These are phyloP conservation scores for Ogataea thermomethanolica DNA, from an alignment of 805 yeast species.

Conservation along the genomic window DNA sequence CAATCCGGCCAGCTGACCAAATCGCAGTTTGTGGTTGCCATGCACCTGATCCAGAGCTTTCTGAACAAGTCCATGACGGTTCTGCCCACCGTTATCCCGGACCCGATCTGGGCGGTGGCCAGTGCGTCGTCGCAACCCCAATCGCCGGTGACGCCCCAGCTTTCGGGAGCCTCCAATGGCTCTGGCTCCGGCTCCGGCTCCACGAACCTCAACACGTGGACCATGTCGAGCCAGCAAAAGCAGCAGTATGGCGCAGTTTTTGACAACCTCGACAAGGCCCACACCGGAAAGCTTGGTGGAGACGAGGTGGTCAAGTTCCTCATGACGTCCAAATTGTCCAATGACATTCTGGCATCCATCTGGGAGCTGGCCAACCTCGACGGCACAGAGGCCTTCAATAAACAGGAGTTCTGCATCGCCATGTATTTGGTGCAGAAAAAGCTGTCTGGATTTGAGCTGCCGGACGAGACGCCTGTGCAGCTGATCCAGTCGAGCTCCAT, in stretches of 20 bases:
- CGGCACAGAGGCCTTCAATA: constrained; percentile 77
- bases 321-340: constrained; percentile 81
- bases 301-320: constrained; percentile 84
- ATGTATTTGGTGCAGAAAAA: constrained; percentile 88
- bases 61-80: constrained; percentile 58
- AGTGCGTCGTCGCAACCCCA: constrained; percentile 17
- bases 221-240: constrained; percentile 61
- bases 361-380: constrained; percentile 95
- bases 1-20: constrained; percentile 69
- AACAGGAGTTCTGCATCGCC: constrained; percentile 86
- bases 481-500: constrained; percentile 34
- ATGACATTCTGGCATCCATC: constrained; percentile 77
- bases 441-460: constrained; percentile 71
- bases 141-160: constrained; percentile 14
- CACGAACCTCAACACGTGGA: constrained; percentile 46
- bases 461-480: constrained; percentile 70
- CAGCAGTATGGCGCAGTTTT: constrained; percentile 79
- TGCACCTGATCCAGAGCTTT: constrained; percentile 88
- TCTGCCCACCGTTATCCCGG: constrained; percentile 32
- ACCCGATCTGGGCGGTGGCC: constrained; percentile 33
- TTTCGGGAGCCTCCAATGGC: constrained; percentile 11
- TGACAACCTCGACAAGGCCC: constrained; percentile 66
- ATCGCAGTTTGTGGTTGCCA: constrained; percentile 83
- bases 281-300: constrained; percentile 63
- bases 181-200: constrained; percentile 10